A percentile compares a stretch with the other conserved stretches of the same genome.
Conservation (phyloP, 2,329 filamentous ascomycete species). For the Venturia aucupariae region DNA sequence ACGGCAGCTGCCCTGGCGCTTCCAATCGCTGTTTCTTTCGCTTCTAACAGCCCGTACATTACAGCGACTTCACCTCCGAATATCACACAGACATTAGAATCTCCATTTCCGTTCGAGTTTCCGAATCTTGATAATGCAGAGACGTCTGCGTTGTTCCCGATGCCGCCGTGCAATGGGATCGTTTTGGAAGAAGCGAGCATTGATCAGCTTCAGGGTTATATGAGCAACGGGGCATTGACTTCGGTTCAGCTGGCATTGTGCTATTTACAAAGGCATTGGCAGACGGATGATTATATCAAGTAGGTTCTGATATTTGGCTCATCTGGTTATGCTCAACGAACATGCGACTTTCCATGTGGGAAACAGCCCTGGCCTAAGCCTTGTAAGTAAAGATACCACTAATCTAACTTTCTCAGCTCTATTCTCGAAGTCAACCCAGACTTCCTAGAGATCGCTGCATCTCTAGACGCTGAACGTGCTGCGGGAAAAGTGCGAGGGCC, state of each 20-base stretch:
- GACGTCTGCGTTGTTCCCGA: conserved; percentile 44
- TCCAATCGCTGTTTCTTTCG: background rate
- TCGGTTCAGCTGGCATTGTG: conserved; percentile 35
- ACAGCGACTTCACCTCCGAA: background rate
- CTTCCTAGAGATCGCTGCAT: conserved; percentile 49
- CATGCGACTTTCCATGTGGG: background rate
- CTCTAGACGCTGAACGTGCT: conserved; percentile 51
- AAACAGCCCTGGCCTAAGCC: background rate
- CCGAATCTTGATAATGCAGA: conserved; percentile 23
- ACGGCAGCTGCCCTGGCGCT: background rate
- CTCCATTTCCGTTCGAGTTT: conserved; percentile 29
- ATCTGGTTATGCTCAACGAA: background rate
- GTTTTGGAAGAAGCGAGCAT: conserved; percentile 61
- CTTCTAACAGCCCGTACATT: background rate
- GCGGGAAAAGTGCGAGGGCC: conserved; percentile 50
- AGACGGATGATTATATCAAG: conserved; percentile 15
- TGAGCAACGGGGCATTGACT: conserved; percentile 47
- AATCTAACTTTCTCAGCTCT: conserved; percentile 20
- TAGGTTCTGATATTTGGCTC: background rate
- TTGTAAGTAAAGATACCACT: too few species aligned
- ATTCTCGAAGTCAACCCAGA: conserved; percentile 63
- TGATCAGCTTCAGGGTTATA: conserved; percentile 53
- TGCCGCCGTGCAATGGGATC: conserved; percentile 52
- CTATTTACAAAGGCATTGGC: conserved; percentile 11
- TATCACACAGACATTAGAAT: conserved; percentile 13